Evolutionary conservation across 148 eudicot genomes (phyloP).

Genomic region (Cornus suecica): DNA sequence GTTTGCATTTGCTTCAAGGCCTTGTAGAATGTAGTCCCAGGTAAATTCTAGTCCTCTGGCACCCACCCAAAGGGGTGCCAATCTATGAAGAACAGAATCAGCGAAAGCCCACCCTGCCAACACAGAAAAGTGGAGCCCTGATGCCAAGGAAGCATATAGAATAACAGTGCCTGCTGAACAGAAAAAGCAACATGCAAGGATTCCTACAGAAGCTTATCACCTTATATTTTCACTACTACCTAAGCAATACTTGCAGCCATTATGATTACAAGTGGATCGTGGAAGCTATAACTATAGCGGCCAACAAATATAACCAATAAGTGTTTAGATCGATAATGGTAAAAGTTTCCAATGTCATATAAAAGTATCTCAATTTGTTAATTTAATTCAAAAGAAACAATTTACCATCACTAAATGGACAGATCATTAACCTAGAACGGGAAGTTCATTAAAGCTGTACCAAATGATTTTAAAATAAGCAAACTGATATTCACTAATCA

Average conservation of each 20-base stretch:
- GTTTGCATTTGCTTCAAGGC: slow-evolving; percentile 98
- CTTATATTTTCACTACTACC: background rate
- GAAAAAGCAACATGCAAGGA: background rate
- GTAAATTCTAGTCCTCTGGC: slow-evolving; percentile 97
- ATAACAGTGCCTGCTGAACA: background rate
- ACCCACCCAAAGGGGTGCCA: slow-evolving; percentile 98
- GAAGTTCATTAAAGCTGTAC: no score
- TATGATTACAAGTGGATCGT: background rate
- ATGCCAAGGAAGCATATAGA: background rate
- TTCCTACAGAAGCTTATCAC: background rate
- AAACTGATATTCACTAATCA: no score
- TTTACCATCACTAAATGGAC: background rate
- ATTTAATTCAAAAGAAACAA: background rate
- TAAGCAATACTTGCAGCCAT: background rate
- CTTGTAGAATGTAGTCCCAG: slow-evolving; percentile 91
- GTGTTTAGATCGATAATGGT: background rate
- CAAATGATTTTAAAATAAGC: no score
- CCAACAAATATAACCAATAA: background rate
- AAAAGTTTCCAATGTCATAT: background rate
- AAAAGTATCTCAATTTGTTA: background rate
- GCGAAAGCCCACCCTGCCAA: slow-evolving; percentile 98
- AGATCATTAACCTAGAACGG: background rate
- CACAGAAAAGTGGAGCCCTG: slow-evolving; percentile 1
- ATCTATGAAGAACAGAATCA: slow-evolving; percentile 85
- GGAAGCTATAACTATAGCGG: background rate